These are phyloP conservation scores for Oropetium thomaeum DNA, from an alignment of 176 grass and related monocot species.

Conservation along the genomic window DNA sequence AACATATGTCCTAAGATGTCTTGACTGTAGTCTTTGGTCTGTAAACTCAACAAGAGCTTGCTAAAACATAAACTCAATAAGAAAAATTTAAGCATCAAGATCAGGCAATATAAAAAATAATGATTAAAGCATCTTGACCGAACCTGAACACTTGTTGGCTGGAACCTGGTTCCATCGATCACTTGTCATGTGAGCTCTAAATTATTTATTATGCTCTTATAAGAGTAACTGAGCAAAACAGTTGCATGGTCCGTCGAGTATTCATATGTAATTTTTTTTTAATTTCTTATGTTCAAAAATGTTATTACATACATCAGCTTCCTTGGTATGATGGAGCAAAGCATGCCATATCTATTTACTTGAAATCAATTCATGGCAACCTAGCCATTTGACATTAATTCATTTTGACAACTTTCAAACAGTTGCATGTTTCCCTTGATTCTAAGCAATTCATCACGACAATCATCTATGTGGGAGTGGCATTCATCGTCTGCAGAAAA, in stretches of 20 bases:
- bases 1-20: not conserved
- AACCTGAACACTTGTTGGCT: not conserved
- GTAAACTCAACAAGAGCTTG: not conserved
- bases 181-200: not conserved
- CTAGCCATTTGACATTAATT: constrained; percentile 28
- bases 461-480: constrained; percentile 47
- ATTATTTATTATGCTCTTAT: not conserved
- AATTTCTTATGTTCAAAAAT: not conserved
- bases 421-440: constrained; percentile 53
- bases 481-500: constrained; percentile 55
- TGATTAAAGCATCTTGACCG: not conserved
- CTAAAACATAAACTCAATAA: not conserved
- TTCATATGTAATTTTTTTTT: not conserved
- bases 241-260: not conserved
- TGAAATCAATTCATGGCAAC: not conserved
- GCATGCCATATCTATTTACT: not conserved
- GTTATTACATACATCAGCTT: constrained; percentile 2
- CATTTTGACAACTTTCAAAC: constrained; percentile 35
- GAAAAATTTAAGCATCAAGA: not conserved
- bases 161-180: not conserved
- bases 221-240: not conserved
- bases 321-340: not conserved
- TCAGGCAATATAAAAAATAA: not conserved
- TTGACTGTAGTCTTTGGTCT: not conserved
- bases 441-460: constrained; percentile 45